Evolutionary conservation across 2,329 filamentous ascomycete genomes (phyloP), one percentile per base, ranked within the genome.

Genomic region (Sporothrix brasiliensis): DNA sequence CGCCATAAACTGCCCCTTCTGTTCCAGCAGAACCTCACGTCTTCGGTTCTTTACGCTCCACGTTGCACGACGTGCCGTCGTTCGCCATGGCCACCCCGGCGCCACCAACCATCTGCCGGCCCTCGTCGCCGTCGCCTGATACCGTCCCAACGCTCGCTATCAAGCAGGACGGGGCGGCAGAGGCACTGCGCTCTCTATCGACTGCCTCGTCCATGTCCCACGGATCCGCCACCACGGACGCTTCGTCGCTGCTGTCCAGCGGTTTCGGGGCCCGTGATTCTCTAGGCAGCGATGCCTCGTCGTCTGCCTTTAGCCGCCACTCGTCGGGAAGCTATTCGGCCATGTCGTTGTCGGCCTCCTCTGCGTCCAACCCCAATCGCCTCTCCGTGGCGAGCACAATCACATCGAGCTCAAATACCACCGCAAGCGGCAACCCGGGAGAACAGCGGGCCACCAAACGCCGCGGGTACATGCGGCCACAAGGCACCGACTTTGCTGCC

Each of bases 401-500:
- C 47, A 74, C 82, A 68, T 41, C 44, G 9, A 58, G n/a, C 21
- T 27, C 50, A 27, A 77, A 79, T 44, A 84, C 84, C 47, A 83
- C 85, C 79, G 80, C 47, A 19, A 72, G 56, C 53, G 72, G 70
- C 69, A 71, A 69, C 70, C 68, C 66, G 44, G 52, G 72, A 65
- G 75, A 75, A 69, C 73, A 72, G 52, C 78, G 79, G 27, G 70
- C 77, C 6, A 80, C 76, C 44, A 83, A 88, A 72, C 86, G 92
- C 76, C 87, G 93, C 73, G 94, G 94, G 56, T 97, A 94, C 81
- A 92, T 96, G 82, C 88, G 94, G 66, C 93, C 94, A 0, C 91
- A 93, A 78, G 92, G 90, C 69, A 96, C 92, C 67, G 88, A 93
- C 76, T 99, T 98, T 79, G 92, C 95, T 34, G 91, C 92, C 72